A percentile compares a stretch with the other conserved stretches of the same genome.
These are phyloP conservation scores for Mucor mucedo DNA, from an alignment of 371 early-diverging fungal species.

Conservation along the genomic window DNA sequence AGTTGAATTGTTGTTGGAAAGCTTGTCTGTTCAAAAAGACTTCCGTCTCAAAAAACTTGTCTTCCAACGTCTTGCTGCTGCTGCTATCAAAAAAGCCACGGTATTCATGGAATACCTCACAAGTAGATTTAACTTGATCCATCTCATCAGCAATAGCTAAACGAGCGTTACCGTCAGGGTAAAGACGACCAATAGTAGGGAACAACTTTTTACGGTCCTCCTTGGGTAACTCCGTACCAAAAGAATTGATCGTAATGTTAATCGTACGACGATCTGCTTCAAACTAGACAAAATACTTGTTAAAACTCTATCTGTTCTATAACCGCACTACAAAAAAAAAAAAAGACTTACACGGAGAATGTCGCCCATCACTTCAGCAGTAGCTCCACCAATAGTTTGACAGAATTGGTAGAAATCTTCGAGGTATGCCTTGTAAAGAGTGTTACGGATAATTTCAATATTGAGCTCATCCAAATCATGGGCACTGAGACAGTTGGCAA, in stretches of 20 bases:
- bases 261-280: constrained; percentile 98
- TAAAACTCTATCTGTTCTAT: not conserved
- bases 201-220: constrained; percentile 94
- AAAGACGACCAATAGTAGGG: constrained; percentile 90
- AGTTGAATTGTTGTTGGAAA: constrained; percentile 97
- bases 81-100: constrained; percentile 69
- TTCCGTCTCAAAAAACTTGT: constrained; percentile 94
- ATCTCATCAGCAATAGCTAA: constrained; percentile 92
- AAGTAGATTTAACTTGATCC: constrained; percentile 87
- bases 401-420: constrained; percentile 97
- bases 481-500: constrained; percentile 94
- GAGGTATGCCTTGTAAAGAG: constrained; percentile 96
- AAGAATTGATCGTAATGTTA: constrained; percentile 98
- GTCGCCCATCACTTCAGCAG: constrained; percentile 95
- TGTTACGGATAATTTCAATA: constrained; percentile 98
- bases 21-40: constrained; percentile 91
- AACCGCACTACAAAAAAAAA: not conserved
- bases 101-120: constrained; percentile 88
- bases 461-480: constrained; percentile 98
- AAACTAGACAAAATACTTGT: constrained; percentile 61
- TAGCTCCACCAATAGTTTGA: constrained; percentile 80
- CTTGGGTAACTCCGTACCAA: constrained; percentile 94
- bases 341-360: constrained; percentile 73
- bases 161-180: constrained; percentile 87
- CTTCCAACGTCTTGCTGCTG: constrained; percentile 80